Base-by-base conservation (phyloP, 116 monocot species). In the Trichopus zeylanicus region DNA sequence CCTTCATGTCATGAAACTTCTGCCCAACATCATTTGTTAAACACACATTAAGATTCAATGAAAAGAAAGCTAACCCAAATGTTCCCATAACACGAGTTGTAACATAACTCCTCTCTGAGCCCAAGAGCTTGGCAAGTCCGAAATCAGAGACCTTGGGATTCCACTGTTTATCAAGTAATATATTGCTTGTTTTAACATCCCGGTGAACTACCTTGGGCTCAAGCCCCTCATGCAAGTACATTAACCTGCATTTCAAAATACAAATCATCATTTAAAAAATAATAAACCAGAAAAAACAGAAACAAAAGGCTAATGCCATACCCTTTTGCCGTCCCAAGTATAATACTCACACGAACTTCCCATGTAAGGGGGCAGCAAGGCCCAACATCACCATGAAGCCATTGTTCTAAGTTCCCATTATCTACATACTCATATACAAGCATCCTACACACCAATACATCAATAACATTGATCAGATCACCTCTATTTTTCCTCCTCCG, bases 51-150 rank as follows among this genome's bases (percentile, higher is more conserved):
- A 33, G 8, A 33, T 33, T 33, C 6, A 8, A 33, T 4, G 4
- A 33, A 33, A 4, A 33, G 12, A 18, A 21, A n/a, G 60, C 76
- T 56, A 13, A 85, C 85, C 85, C 85, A 32, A 85, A 85, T 11
- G 85, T 85, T 15, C 85, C 85, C 85, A 85, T 85, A 20, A 85
- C 85, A 47, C 85, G 80, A 67, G 85, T 85, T 1, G 80, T 85
- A 0, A 85, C 77, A 61, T 80, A 73, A 27, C 55, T 70, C 28
- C 59, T 67, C 61, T 77, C 85, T 4, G 80, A 73, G 63, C 64
- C 66, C 39, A 85, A 61, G 30, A 79, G 70, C 32, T 80, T 85
- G 32, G 85, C 80, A 28, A 80, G 67, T 11, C 84, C 85, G 59
- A 84, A 84, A 56, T 84, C 84, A 1, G 84, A 84, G 0, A 84